Percentiles rank a stretch among this genome's conserved stretches.
Evolutionary conservation across 805 yeast species (phyloP).

Genomic region (Lipomyces chichibuensis): DNA sequence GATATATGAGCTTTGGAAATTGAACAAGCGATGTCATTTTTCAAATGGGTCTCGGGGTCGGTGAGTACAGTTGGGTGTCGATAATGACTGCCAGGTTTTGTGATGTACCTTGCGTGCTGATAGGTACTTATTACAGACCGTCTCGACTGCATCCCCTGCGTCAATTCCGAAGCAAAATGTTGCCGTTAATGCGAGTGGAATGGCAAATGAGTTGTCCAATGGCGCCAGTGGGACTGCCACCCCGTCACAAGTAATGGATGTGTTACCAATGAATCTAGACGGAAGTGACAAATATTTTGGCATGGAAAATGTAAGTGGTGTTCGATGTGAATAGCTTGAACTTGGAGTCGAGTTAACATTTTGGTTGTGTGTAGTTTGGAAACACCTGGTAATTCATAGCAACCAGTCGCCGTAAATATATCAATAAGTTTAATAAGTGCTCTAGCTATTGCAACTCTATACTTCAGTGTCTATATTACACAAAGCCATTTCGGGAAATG

Average conservation of each 20-base stretch:
- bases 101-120: neutral
- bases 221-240: neutral
- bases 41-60: conserved; percentile 5
- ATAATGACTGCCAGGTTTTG: neutral
- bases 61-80: neutral
- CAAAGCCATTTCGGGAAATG: conserved; percentile 66
- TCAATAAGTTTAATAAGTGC: conserved; percentile 33
- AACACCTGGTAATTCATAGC: conserved; percentile 60
- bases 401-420: conserved; percentile 41
- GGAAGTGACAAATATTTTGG: conserved; percentile 46
- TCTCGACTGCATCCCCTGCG: neutral
- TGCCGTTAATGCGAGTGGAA: neutral
- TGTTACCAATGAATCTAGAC: conserved; percentile 7
- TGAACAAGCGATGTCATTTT: neutral
- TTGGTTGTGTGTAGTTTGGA: conserved; percentile 50
- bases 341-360: neutral
- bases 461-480: conserved; percentile 80
- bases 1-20: neutral
- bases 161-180: neutral
- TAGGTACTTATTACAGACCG: neutral
- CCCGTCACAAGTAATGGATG: neutral
- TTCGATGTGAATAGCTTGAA: neutral
- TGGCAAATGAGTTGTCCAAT: neutral
- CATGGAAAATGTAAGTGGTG: conserved; percentile 44
- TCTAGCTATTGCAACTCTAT: conserved; percentile 82